Evolutionary conservation across 768 basidiomycete species (phyloP).

Genomic region (Tremella yokohamensis): DNA sequence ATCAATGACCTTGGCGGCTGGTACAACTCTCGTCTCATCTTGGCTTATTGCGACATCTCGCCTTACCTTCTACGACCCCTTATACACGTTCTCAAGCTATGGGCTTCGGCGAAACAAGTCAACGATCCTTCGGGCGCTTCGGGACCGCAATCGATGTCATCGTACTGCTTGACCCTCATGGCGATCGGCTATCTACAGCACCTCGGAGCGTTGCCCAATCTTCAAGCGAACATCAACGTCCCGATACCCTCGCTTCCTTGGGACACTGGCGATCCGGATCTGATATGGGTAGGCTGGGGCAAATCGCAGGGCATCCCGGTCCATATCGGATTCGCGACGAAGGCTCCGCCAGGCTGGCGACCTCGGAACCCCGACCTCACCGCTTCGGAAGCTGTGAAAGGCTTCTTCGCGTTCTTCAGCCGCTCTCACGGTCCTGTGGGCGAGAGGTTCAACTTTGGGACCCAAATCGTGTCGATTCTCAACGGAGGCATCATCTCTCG

Average conservation of each 20-base stretch:
- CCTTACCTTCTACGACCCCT: conserved; percentile 47
- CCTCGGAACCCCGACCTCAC: conserved; percentile 22
- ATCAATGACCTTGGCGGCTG: conserved; percentile 49
- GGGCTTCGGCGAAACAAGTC: conserved; percentile 39
- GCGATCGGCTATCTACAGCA: conserved; percentile 48
- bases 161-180: conserved; percentile 47
- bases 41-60: conserved; percentile 43
- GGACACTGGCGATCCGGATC: conserved; percentile 24
- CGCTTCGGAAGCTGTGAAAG: conserved; percentile 35
- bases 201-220: conserved; percentile 42
- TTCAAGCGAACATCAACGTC: conserved; percentile 34
- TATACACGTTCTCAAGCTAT: conserved; percentile 45
- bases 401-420: conserved; percentile 43
- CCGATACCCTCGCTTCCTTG: conserved; percentile 15
- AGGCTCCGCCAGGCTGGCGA: conserved; percentile 22
- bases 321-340: conserved; percentile 26
- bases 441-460: conserved; percentile 21
- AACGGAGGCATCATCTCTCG: conserved; percentile 30
- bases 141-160: conserved; percentile 44
- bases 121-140: conserved; percentile 45
- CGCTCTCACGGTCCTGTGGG: not conserved
- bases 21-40: conserved; percentile 46
- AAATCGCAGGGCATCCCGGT: conserved; percentile 36
- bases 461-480: conserved; percentile 27
- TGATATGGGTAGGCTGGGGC: conserved; percentile 43